Evolutionary conservation across 2,329 filamentous ascomycete genomes (phyloP), one percentile per base, ranked within the genome.

Genomic region (Aquanectria penicillioides): DNA sequence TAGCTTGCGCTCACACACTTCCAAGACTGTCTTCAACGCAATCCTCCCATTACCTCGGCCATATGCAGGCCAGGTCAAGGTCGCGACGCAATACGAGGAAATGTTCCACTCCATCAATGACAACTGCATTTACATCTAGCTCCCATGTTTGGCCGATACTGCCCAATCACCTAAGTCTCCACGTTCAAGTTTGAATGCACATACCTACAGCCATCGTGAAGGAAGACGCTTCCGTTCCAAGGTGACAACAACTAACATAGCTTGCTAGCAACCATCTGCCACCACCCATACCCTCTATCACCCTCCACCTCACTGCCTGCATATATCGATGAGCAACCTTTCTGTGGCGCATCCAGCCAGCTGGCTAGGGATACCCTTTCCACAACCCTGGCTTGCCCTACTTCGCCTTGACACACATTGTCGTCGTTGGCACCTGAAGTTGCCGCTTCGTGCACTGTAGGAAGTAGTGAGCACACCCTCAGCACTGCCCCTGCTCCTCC

Each of bases 61-160:
- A 26, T 34, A 49, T 58, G 55, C 43, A 43, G 37, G 44, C 33
- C 17, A 6, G 38, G 51, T 28, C 47, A 57, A 48, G 28, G 37
- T 28, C 18, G 23, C 28, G 15, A 54, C 53, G 49, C 40, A 50
- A 64, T 64, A 59, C 56, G 36, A 63, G 52, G 47, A 50, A 48
- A 46, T 52, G 54, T 57, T 38, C 40, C 54, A 57, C 54, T 33
- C 34, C 36, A 29, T 36, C 47, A 46, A 46, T 33, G 26, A 23
- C 33, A 26, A 51, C 47, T 51, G 33, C 34, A 34, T 37, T 57
- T 26, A 22, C 41, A 57, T 60, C 37, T 48, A 34, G 41, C 29
- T 22, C 26, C 37, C 23, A 51, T 55, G 43, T 46, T 54, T 65
- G 48, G 51, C 31, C 12, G 23, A 40, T 60, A 53, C 50, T 44